phyloP scores from a whole-genome alignment of 208 protist genomes.

The Crithidia fasciculata region DNA sequence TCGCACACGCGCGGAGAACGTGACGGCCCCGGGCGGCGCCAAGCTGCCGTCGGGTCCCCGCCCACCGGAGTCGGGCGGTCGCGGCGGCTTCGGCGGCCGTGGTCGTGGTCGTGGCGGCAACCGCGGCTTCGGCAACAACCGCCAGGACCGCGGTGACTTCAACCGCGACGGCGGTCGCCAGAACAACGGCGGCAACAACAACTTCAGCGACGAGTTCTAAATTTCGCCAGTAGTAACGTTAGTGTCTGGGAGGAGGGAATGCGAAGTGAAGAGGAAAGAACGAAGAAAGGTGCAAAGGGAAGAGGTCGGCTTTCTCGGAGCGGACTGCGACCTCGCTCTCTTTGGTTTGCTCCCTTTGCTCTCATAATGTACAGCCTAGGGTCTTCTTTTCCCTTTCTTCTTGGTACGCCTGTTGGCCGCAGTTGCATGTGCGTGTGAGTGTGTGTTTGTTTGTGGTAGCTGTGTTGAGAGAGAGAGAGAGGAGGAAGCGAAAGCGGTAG shows the following conservation, averaged over 20 bases:
- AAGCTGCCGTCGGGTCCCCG: constrained; percentile 85
- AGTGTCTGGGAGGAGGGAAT: constrained; percentile 8
- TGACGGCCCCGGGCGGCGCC: constrained; percentile 77
- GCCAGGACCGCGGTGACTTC: constrained; percentile 38
- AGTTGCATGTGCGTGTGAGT: too few species aligned
- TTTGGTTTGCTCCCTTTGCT: too few species aligned
- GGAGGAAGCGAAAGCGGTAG: too few species aligned
- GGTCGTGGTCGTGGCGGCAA: constrained; percentile 37
- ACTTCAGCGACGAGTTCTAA: constrained; percentile 90
- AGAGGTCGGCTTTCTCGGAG: too few species aligned
- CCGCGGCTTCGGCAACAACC: constrained; percentile 49
- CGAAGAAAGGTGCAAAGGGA: not conserved
- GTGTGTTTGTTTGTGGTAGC: too few species aligned
- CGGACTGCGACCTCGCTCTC: too few species aligned
- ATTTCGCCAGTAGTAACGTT: not conserved
- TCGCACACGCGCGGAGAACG: constrained; percentile 89
- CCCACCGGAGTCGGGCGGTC: constrained; percentile 59
- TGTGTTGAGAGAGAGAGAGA: too few species aligned
- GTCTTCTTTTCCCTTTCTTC: too few species aligned
- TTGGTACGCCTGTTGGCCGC: too few species aligned
- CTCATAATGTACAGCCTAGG: too few species aligned
- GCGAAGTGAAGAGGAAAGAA: constrained; percentile 20
- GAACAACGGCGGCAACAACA: constrained; percentile 48
- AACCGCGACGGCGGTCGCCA: too few species aligned
- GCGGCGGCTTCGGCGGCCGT: constrained; percentile 50